Conservation (phyloP, 192 early-diverging fungal species). For the Coemansia sp. region DNA sequence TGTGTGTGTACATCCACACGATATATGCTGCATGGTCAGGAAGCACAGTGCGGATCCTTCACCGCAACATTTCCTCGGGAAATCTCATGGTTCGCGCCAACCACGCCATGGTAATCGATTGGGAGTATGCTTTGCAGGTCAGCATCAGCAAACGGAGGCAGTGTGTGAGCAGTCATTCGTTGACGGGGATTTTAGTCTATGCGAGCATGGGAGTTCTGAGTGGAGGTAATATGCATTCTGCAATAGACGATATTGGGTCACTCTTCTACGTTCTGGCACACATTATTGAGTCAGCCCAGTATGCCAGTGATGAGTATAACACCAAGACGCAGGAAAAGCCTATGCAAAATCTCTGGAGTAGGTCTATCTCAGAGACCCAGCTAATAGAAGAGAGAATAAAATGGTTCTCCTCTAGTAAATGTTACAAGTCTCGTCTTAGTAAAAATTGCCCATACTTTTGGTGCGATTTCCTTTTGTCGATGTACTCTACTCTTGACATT, state of each 20-base stretch:
- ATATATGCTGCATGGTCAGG: not conserved
- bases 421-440: too few relatives aligned
- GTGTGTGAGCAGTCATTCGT: not conserved
- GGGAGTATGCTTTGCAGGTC: constrained; percentile 13
- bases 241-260: constrained; percentile 17
- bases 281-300: not conserved
- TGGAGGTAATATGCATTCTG: not conserved
- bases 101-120: constrained; percentile 8
- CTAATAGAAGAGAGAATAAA: not conserved
- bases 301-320: not conserved
- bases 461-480: too few relatives aligned
- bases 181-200: not conserved
- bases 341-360: not conserved
- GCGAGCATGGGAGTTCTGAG: constrained; percentile 13
- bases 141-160: not conserved
- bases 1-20: not conserved
- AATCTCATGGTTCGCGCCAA: constrained; percentile 13
- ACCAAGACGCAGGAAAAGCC: not conserved
- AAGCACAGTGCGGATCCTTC: constrained; percentile 3
- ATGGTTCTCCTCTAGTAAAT: too few relatives aligned
- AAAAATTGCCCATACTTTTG: too few relatives aligned
- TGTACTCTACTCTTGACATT: too few relatives aligned
- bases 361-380: too few relatives aligned
- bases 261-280: constrained; percentile 15
- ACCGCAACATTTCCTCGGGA: constrained; percentile 24